These are phyloP conservation scores for Rhodotorula sp. DNA, from an alignment of 1,284 basidiomycete genomes.

Conservation along the genomic window DNA sequence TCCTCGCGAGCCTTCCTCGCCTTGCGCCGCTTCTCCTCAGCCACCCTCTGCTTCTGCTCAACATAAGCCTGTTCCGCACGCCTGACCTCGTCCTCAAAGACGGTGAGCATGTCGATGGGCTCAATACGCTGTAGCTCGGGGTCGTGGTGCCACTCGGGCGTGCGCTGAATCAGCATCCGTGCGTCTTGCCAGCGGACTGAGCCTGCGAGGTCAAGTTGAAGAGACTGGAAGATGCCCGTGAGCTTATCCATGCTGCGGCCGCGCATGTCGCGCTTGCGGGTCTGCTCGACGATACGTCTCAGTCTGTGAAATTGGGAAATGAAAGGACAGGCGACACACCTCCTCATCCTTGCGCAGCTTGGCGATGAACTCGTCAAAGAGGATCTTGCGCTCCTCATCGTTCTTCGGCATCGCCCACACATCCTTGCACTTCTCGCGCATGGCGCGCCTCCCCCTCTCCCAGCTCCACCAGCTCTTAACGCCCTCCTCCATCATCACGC, in stretches of 20 bases:
- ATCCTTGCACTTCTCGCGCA: slow-evolving; percentile 39
- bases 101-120: slow-evolving; percentile 79
- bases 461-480: slow-evolving; percentile 47
- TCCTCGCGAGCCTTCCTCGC: slow-evolving; percentile 84
- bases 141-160: slow-evolving; percentile 73
- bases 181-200: slow-evolving; percentile 83
- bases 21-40: slow-evolving; percentile 75
- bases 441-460: slow-evolving; percentile 39
- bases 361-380: slow-evolving; percentile 84
- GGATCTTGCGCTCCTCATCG: slow-evolving; percentile 73
- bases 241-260: slow-evolving; percentile 73
- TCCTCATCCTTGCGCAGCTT: slow-evolving; percentile 82
- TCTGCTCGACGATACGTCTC: slow-evolving; percentile 1
- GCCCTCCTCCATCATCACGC: slow-evolving; percentile 36
- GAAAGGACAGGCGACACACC: slow-evolving; percentile 54
- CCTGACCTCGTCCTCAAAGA: slow-evolving; percentile 86
- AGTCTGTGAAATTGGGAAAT: no score
- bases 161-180: slow-evolving; percentile 68
- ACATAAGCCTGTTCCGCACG: slow-evolving; percentile 83
- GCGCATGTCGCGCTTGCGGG: slow-evolving; percentile 57
- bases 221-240: slow-evolving; percentile 36
- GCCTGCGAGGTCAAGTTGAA: slow-evolving; percentile 75
- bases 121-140: slow-evolving; percentile 72
- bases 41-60: slow-evolving; percentile 69
- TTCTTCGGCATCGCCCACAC: slow-evolving; percentile 54